A percentile compares a stretch with the other conserved stretches of the same genome.
These are phyloP conservation scores for Firmiana major DNA, from an alignment of 345 rosid genomes.

Conservation along the genomic window DNA sequence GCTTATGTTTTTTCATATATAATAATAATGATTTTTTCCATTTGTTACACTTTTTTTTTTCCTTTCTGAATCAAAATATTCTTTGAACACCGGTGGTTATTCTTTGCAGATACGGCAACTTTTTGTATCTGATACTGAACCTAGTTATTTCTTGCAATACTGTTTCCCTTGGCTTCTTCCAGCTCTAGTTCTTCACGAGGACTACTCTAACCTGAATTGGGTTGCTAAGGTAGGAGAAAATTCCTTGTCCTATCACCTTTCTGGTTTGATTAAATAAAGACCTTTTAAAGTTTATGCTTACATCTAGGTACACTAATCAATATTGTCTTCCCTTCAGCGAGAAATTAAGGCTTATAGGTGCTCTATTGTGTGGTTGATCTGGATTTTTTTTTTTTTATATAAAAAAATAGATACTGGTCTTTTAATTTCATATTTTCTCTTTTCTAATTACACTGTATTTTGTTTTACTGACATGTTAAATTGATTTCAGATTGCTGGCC, in stretches of 20 bases:
- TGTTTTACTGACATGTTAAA: constrained; percentile 17
- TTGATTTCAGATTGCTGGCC: constrained; percentile 61
- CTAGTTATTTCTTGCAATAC: constrained; percentile 67
- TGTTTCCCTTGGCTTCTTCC: constrained; percentile 93
- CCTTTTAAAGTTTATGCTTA: neutral
- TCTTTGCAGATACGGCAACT: constrained; percentile 61
- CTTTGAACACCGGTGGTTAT: constrained; percentile 11
- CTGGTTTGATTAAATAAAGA: constrained; percentile 6
- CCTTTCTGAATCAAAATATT: neutral
- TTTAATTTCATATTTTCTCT: neutral
- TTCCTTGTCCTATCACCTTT: constrained; percentile 7
- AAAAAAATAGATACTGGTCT: neutral
- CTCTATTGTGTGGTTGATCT: neutral
- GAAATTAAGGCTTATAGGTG: neutral
- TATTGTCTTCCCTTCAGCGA: neutral
- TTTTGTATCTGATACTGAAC: constrained; percentile 62
- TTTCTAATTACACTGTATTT: neutral
- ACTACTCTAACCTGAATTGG: constrained; percentile 62
- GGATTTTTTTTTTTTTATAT: neutral
- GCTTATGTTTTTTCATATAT: neutral
- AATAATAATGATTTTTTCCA: neutral
- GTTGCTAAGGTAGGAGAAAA: constrained; percentile 60
- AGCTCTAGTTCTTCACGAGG: constrained; percentile 61
- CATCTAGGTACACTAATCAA: neutral
- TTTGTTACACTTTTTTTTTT: neutral